These are phyloP conservation scores for Paraphoma chrysanthemicola DNA, from an alignment of 2,329 filamentous ascomycete species.

Conservation along the genomic window DNA sequence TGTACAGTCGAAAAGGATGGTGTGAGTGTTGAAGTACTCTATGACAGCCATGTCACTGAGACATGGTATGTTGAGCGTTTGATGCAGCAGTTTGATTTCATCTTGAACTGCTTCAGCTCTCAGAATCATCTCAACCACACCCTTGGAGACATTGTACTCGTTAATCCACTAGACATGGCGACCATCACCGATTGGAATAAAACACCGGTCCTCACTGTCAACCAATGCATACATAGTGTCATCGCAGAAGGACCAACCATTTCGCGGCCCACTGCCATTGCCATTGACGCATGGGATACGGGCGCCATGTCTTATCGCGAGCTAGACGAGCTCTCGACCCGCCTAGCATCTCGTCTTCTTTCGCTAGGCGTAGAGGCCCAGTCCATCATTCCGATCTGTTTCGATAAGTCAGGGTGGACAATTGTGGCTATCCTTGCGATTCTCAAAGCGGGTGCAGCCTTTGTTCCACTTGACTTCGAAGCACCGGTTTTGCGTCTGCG, in stretches of 20 bases:
- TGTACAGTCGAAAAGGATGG: conserved; percentile 29
- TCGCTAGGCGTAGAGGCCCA: conserved; percentile 31
- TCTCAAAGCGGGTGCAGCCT: conserved; percentile 46
- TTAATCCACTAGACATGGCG: conserved; percentile 28
- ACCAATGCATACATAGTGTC: conserved; percentile 37
- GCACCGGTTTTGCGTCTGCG: conserved; percentile 45
- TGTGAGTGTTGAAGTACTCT: conserved; percentile 38
- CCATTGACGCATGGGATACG: conserved; percentile 41
- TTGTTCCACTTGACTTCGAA: conserved; percentile 48
- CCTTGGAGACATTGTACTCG: conserved; percentile 25
- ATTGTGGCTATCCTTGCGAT: conserved; percentile 46
- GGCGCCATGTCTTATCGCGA: conserved; percentile 34
- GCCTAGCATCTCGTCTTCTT: conserved; percentile 32
- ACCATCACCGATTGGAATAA: conserved; percentile 35
- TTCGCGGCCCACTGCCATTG: conserved; percentile 23
- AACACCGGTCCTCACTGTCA: conserved; percentile 26
- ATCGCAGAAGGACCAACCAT: conserved; percentile 33
- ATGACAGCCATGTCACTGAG: conserved; percentile 36
- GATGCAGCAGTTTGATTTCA: conserved; percentile 37
- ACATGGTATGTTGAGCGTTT: conserved; percentile 36
- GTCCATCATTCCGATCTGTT: conserved; percentile 42
- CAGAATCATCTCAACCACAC: conserved; percentile 10
- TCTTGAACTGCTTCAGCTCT: conserved; percentile 32
- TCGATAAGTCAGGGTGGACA: conserved; percentile 46
- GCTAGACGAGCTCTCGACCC: conserved; percentile 33